These are phyloP conservation scores for Rhizopus microsporus DNA, from an alignment of 371 early-diverging fungal genomes.

Conservation along the genomic window DNA sequence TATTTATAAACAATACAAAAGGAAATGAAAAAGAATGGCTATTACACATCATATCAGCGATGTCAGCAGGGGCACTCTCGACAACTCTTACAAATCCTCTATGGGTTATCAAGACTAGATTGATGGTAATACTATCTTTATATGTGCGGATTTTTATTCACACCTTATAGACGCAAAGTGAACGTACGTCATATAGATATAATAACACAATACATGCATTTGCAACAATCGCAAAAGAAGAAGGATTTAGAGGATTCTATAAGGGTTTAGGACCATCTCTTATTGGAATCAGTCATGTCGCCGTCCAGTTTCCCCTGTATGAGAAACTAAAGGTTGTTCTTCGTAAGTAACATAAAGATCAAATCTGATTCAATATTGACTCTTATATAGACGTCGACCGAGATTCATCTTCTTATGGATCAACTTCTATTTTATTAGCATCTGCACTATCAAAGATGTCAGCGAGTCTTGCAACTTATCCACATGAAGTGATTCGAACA, in stretches of 20 bases:
- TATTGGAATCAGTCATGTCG: constrained; percentile 92
- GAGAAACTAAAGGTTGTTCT: constrained; percentile 77
- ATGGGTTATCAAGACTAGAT: constrained; percentile 93
- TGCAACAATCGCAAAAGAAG: constrained; percentile 62
- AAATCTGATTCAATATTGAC: neutral
- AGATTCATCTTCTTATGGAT: constrained; percentile 27
- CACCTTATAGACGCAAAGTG: constrained; percentile 67
- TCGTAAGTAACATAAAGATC: constrained; percentile 27
- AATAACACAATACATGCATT: constrained; percentile 75
- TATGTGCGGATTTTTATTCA: neutral
- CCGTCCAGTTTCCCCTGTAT: constrained; percentile 94
- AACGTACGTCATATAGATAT: constrained; percentile 69
- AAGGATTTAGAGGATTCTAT: constrained; percentile 81
- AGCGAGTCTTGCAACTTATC: constrained; percentile 87
- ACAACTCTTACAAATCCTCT: constrained; percentile 85
- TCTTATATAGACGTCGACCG: constrained; percentile 18
- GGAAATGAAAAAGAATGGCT: constrained; percentile 56
- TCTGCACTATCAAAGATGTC: constrained; percentile 87
- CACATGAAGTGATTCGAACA: constrained; percentile 81
- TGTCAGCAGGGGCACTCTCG: constrained; percentile 83
- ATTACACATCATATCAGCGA: constrained; percentile 83
- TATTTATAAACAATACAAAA: constrained; percentile 3
- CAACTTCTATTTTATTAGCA: constrained; percentile 71
- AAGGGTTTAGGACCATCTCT: constrained; percentile 90
- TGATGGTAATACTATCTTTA: constrained; percentile 67